Base-by-base conservation (phyloP, 257 asterid species). In the Scutellaria minor region DNA sequence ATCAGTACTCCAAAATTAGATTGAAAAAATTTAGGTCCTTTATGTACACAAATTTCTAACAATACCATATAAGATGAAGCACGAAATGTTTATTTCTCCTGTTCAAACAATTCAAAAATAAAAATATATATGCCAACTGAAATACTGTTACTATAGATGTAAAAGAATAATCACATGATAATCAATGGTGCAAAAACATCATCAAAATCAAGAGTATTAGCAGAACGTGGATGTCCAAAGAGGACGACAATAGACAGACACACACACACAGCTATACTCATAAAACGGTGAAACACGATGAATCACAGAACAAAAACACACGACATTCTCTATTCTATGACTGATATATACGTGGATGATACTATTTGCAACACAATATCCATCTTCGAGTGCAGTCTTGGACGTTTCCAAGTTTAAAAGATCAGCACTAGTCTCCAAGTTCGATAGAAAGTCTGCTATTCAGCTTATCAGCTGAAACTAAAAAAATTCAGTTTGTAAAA, bases 381-480 rank as follows among this genome's bases (percentile, higher is more conserved):
- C 48, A 8, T 42, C 66, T 59, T 65, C 76, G 54, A 20, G 37
- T 15, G 60, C 24, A 52, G 41, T 7, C 15, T 6, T 20, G 54
- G 66, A 8, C 3, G 4, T 12, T 39, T 31, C 8, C 15, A 45
- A 48, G 77, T 18, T n/a, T 35, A 62, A 7, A 64, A 48, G 77
- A 51, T 51, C 70, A 62, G 57, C 70, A 57, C 11, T 53, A 42
- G 48, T 64, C 42, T 35, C 74, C 73, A 54, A 15, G 71, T 70
- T 70, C 22, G 35, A 80, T 12, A 20, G 74, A 41, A 72, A 56
- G 27, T 11, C 56, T 8, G 62, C 37, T 14, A 57, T 18, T 65
- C 39, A 31, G 45, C 62, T 67, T 14, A 56, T 64, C 46, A 39
- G 69, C 51, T 14, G 62, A 62, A 42, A 42, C 67, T 55, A 58